Evolutionary conservation across 2,329 filamentous ascomycete species (phyloP).

Genomic region (Xylaria sp.): DNA sequence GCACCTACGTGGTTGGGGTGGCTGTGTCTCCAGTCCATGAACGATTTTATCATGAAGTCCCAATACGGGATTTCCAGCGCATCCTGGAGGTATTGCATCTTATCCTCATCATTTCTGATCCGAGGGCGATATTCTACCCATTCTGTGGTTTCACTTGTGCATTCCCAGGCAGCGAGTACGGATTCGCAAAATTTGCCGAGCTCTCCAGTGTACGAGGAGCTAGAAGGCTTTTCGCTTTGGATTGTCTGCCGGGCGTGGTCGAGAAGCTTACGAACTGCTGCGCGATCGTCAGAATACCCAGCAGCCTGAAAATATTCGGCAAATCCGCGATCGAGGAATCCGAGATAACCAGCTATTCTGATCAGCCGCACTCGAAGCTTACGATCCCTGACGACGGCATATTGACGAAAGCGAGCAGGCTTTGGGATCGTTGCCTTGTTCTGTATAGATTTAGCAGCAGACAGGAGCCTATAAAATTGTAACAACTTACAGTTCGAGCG

Average conservation of each 20-base stretch:
- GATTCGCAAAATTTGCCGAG: slow-evolving; percentile 1
- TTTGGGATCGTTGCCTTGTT: neutral
- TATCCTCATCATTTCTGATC: slow-evolving; percentile 7
- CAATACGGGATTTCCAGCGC: slow-evolving; percentile 13
- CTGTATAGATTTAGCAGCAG: neutral
- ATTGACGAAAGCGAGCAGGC: neutral
- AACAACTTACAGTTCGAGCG: neutral
- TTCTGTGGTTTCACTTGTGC: neutral
- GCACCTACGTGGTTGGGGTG: slow-evolving; percentile 3
- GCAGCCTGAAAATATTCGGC: neutral
- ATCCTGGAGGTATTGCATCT: slow-evolving; percentile 11
- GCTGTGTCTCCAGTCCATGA: slow-evolving; percentile 13
- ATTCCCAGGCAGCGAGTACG: neutral
- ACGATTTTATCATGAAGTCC: slow-evolving; percentile 13
- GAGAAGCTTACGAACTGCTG: neutral
- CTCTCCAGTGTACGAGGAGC: neutral
- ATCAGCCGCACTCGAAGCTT: neutral
- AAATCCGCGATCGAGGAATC: neutral
- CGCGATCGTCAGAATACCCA: neutral
- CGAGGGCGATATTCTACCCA: neutral
- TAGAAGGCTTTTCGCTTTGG: neutral
- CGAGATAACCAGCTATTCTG: neutral
- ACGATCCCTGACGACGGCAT: neutral
- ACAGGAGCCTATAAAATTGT: neutral
- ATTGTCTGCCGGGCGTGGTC: neutral